Evolutionary conservation across 1,284 basidiomycete genomes (phyloP).

Genomic region (Naganishia liquefaciens): DNA sequence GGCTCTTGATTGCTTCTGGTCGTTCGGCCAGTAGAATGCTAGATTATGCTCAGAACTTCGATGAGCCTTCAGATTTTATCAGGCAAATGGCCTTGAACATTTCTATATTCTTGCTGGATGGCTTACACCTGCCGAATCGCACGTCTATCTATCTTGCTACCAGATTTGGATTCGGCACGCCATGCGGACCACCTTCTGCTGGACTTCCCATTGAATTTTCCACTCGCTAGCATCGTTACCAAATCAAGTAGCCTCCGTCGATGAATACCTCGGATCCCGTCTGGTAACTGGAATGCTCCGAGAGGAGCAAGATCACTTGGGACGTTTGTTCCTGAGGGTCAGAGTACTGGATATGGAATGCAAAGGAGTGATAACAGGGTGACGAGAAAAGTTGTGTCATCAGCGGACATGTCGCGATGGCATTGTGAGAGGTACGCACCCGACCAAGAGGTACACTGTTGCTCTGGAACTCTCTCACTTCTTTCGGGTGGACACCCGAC

Average conservation of each 20-base stretch:
- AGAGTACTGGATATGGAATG: slow-evolving; percentile 46
- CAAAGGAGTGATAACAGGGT: neutral
- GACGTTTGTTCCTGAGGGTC: slow-evolving; percentile 57
- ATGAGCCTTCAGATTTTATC: too few relatives aligned
- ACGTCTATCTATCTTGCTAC: too few relatives aligned
- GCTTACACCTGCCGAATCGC: too few relatives aligned
- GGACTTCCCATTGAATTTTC: too few relatives aligned
- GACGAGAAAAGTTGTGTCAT: neutral
- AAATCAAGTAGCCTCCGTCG: slow-evolving; percentile 48
- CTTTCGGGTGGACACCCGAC: slow-evolving; percentile 32
- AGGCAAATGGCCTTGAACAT: too few relatives aligned
- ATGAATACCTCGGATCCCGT: slow-evolving; percentile 57
- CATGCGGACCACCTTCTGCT: too few relatives aligned
- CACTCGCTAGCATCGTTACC: neutral
- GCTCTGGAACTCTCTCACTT: slow-evolving; percentile 55
- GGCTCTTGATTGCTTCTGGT: too few relatives aligned
- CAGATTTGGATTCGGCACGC: too few relatives aligned
- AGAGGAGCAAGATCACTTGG: slow-evolving; percentile 57
- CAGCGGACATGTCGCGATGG: slow-evolving; percentile 50
- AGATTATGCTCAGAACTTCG: too few relatives aligned
- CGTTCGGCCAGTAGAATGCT: too few relatives aligned
- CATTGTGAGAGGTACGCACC: slow-evolving; percentile 46
- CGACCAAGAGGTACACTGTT: slow-evolving; percentile 28
- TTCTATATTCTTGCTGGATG: too few relatives aligned
- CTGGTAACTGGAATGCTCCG: slow-evolving; percentile 55